Evolutionary conservation across 805 yeast genomes (phyloP), one percentile per base, ranked within the genome.

Genomic region (Yarrowia porcina): DNA sequence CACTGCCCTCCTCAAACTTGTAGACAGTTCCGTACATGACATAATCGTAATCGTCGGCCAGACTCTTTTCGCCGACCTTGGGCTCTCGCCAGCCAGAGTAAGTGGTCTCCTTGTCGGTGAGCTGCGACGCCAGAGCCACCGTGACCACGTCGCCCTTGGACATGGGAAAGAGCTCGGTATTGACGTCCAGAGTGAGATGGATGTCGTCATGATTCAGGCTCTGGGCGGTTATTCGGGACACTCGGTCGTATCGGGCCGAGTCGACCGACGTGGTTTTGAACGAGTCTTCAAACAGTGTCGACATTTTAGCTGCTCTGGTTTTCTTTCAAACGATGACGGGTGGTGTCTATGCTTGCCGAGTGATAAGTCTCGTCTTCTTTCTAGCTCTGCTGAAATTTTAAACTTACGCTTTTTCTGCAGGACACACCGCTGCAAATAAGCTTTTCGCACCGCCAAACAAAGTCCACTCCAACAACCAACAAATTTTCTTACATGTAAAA

Each of bases 11-110:
- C 74, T 93, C 97, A 72, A 94, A 94, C 75, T 93, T 92, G 80
- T 94, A 94, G 49, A 94, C 96, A 7, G 97, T 91, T 62, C 99
- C 99, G 74, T 92, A 86, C 98, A 94, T 93, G 67, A 94, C 98
- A 71, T 94, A 94, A 75, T 93, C 98, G 78, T 91, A 93, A 72
- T 94, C 98, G 74, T 93, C 97, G 68, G 97, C 97, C 70, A 93
- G 80, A 6, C 96, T 83, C 71, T 87, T 83, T 68, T 91, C 97
- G 64, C 87, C 89, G 12, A 88, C 82, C 75, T 83, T 88, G 47
- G 97, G 96, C 9, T 89, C 90, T 73, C 91, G 82, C 92, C 93
- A 88, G 25, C 88, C 83, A 18, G 88, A 87, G 67, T 84, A 79
- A 13, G 79, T 69, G 35, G 67, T 65, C 36, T 82, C 82, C 50